Evolutionary conservation across 108 stramenopile species (phyloP).

Genomic region (Epithemia pelagica): DNA sequence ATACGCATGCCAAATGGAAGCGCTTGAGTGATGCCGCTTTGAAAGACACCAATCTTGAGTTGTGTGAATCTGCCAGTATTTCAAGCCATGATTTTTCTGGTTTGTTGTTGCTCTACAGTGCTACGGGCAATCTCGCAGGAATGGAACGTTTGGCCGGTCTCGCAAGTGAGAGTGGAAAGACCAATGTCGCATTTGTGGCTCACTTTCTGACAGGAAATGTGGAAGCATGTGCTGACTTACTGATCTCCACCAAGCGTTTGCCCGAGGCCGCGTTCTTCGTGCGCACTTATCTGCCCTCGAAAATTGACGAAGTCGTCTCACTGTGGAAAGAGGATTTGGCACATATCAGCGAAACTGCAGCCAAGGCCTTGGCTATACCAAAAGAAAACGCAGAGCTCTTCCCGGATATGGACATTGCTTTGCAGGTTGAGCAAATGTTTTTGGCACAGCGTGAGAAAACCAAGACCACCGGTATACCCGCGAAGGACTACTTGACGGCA

Average conservation of each 20-base stretch:
- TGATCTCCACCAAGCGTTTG: conserved; percentile 82
- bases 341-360: conserved; percentile 80
- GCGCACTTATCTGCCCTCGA: conserved; percentile 93
- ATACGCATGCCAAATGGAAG: conserved; percentile 96
- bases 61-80: conserved; percentile 87
- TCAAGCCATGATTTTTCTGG: conserved; percentile 90
- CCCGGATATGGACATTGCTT: conserved; percentile 83
- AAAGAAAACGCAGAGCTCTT: conserved; percentile 80
- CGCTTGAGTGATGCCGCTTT: conserved; percentile 96
- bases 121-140: conserved; percentile 85
- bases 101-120: conserved; percentile 90
- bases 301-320: conserved; percentile 81
- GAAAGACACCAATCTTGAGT: conserved; percentile 83
- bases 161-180: conserved; percentile 75
- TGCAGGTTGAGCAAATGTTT: conserved; percentile 92
- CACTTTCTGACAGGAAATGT: conserved; percentile 86
- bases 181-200: conserved; percentile 94
- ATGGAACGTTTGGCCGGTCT: conserved; percentile 80
- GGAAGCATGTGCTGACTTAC: conserved; percentile 89
- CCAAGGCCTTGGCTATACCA: conserved; percentile 86
- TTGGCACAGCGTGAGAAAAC: conserved; percentile 65
- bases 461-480: conserved; percentile 59
- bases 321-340: conserved; percentile 92
- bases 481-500: conserved; percentile 74
- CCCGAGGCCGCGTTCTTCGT: conserved; percentile 98